Conservation (phyloP, 2,329 filamentous ascomycete genomes). For the Curvularia spicifera region DNA sequence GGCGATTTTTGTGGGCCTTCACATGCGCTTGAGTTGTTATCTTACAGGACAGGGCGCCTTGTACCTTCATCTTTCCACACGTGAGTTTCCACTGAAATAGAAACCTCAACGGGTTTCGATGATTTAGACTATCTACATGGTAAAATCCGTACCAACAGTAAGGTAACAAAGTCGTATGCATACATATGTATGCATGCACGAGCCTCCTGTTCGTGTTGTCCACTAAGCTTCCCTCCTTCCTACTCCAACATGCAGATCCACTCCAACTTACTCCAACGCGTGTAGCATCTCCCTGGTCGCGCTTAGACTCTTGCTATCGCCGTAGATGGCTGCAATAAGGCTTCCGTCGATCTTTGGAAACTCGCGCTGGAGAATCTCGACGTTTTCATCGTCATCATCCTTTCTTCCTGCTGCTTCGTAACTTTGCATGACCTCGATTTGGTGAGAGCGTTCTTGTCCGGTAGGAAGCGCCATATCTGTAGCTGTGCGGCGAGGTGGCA, state of each 20-base stretch:
- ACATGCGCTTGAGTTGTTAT: neutral
- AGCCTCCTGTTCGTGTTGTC: neutral
- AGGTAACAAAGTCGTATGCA: neutral
- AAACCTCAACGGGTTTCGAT: neutral
- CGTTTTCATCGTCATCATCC: slow-evolving; percentile 51
- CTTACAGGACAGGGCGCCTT: too few species aligned
- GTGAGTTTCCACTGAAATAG: neutral
- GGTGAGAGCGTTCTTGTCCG: slow-evolving; percentile 51
- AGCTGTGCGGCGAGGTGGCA: slow-evolving; percentile 38
- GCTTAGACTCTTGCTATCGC: slow-evolving; percentile 50
- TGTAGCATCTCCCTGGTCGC: slow-evolving; percentile 55
- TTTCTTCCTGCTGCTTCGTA: slow-evolving; percentile 45
- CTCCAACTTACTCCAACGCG: slow-evolving; percentile 39
- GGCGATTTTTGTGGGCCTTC: neutral
- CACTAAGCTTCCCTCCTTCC: neutral
- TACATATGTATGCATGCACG: neutral
- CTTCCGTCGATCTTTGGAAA: slow-evolving; percentile 54
- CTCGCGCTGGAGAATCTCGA: slow-evolving; percentile 52
- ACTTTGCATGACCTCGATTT: slow-evolving; percentile 53
- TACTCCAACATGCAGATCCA: neutral
- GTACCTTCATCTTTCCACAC: neutral
- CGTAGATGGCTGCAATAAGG: slow-evolving; percentile 55
- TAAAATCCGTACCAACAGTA: neutral
- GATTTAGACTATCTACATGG: neutral
- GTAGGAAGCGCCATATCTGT: slow-evolving; percentile 51